Evolutionary conservation across 1,284 basidiomycete species (phyloP).

Genomic region (Microbotryum scabiosae): DNA sequence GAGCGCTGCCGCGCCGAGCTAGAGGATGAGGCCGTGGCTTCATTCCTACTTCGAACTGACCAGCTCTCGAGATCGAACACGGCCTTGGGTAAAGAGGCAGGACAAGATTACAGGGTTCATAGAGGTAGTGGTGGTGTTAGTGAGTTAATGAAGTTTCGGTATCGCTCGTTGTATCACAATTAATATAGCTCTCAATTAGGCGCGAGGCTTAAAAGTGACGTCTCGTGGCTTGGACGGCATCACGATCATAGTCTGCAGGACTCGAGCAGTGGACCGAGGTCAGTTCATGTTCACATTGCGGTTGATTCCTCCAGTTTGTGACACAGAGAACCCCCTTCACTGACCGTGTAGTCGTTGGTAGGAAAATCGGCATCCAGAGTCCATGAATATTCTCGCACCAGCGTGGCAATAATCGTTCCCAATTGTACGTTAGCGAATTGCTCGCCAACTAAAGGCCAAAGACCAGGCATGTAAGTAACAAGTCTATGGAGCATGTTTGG

Average conservation of each 20-base stretch:
- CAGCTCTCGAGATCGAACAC: too few species aligned
- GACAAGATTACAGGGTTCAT: too few species aligned
- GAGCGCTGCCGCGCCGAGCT: too few species aligned
- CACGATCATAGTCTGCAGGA: conserved; percentile 58
- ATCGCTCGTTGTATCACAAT: too few species aligned
- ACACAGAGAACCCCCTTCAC: conserved; percentile 10
- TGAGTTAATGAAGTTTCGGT: too few species aligned
- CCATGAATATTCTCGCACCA: conserved; percentile 71
- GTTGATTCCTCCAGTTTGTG: background rate
- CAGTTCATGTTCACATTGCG: background rate
- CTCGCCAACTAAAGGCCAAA: conserved; percentile 56
- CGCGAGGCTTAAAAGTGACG: conserved; percentile 37
- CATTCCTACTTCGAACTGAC: too few species aligned
- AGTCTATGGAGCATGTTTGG: background rate
- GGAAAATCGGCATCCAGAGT: conserved; percentile 61
- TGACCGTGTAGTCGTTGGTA: conserved; percentile 67
- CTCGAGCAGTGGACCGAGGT: background rate
- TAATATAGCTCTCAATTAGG: background rate
- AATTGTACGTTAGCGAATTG: conserved; percentile 96
- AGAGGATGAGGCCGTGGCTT: too few species aligned
- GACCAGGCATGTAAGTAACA: background rate
- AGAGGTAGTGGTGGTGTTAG: too few species aligned
- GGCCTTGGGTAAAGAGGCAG: too few species aligned
- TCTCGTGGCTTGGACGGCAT: conserved; percentile 52
- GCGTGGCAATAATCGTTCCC: conserved; percentile 67